Conservation (phyloP, 2,329 filamentous ascomycete species). For the Sporothrix dimorphospora region DNA sequence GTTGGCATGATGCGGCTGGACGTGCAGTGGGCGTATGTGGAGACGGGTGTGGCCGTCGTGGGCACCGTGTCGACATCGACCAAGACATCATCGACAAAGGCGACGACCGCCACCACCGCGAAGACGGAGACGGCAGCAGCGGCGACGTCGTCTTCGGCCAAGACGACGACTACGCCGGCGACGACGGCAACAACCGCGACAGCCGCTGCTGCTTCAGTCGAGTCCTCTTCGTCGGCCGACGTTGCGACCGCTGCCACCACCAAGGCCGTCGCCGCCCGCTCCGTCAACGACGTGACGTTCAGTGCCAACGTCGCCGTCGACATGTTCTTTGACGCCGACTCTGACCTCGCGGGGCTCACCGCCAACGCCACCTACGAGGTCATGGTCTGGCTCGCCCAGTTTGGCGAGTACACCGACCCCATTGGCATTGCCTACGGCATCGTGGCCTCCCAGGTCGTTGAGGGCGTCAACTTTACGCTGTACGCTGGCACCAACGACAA, state of each 20-base stretch:
- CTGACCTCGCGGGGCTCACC: constrained; percentile 45
- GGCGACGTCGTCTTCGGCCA: background rate
- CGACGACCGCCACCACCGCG: background rate
- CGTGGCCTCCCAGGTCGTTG: constrained; percentile 43
- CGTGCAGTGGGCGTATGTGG: constrained; percentile 52
- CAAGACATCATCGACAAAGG: constrained; percentile 33
- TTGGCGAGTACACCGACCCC: constrained; percentile 52
- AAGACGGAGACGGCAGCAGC: background rate
- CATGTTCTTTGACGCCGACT: constrained; percentile 58
- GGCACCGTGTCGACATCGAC: constrained; percentile 53
- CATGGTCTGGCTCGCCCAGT: constrained; percentile 48
- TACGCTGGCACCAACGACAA: constrained; percentile 47
- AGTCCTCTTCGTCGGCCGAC: background rate
- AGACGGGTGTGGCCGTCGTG: constrained; percentile 47
- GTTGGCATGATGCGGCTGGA: constrained; percentile 49
- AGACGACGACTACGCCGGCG: constrained; percentile 1
- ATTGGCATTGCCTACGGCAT: constrained; percentile 47
- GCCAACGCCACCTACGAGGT: constrained; percentile 47
- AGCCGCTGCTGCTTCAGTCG: constrained; percentile 49
- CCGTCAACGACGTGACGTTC: constrained; percentile 53
- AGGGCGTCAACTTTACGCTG: constrained; percentile 49
- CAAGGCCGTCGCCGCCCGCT: constrained; percentile 46
- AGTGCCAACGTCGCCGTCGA: constrained; percentile 62
- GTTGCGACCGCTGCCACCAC: constrained; percentile 46
- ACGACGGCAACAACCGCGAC: constrained; percentile 49